Base-by-base conservation (phyloP, 805 yeast species). In the Teunomyces gatunensis region DNA sequence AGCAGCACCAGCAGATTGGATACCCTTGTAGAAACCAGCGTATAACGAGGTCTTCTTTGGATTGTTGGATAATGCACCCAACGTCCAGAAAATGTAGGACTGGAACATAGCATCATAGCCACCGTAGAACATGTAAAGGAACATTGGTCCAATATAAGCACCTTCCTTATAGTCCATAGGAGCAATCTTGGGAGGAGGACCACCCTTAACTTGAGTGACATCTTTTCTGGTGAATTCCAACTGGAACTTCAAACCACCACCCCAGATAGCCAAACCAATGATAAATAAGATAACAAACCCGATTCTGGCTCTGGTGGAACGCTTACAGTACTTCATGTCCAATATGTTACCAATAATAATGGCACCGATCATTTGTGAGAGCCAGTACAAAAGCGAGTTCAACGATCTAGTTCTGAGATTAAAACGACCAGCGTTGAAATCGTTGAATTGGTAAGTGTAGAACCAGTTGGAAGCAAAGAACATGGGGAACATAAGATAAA, bases 391-490 rank as follows among this genome's bases (percentile, higher is more conserved):
- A 42, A 81, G 68, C 15, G 81, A 78, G 67, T 82, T 82, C 57
- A 82, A 73, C 3, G 86, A 78, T 54, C 87, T 73, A 17, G 87
- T 79, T 61, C 85, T 73, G 49, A 81, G 62, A 55, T 76, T 80
- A 65, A 82, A 82, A 42, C 77, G 67, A 17, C 77, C 78, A 35
- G 76, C 78, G 58, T 81, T 81, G 63, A 75, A 70, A 49, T 77
- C 80, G 60, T 80, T 80, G 57, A 78, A 81, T 64, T 82, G 85
- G 63, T 82, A 82, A 40, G 85, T 78, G 70, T 80, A 80, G 68
- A 80, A 82, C 83, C 83, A 82, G 68, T 82, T 82, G 32, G 86
- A 79, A 25, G 83, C 73, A 54, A 79, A 77, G 60, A 81, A 82
- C 78, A 80, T 74, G 39, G 87, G 87, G 72, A 83, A 76, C 60